Percentiles rank a stretch among this genome's conserved stretches.
phyloP scores from a whole-genome alignment of 345 rosid species.

The Camelina laxa region DNA sequence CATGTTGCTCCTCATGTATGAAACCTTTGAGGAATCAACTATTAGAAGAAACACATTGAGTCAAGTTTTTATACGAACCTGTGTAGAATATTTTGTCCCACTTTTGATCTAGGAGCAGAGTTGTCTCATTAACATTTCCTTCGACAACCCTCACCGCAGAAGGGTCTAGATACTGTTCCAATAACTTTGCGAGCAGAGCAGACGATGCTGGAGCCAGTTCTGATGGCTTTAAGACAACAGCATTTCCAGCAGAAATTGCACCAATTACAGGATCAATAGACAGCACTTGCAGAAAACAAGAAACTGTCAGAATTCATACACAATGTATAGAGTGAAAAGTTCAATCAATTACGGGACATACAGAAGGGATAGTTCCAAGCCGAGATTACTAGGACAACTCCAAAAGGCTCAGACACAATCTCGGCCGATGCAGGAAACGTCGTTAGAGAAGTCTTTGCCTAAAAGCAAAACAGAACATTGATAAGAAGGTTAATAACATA shows the following conservation, averaged over 20 bases:
- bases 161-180: constrained; percentile 68
- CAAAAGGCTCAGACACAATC: constrained; percentile 88
- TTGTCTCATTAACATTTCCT: constrained; percentile 79
- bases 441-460: constrained; percentile 82
- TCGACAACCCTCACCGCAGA: constrained; percentile 79
- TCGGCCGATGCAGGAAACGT: constrained; percentile 94
- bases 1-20: neutral
- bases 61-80: constrained; percentile 53
- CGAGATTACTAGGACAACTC: constrained; percentile 86
- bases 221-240: constrained; percentile 90
- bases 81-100: constrained; percentile 98
- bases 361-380: constrained; percentile 96
- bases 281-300: constrained; percentile 55
- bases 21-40: neutral
- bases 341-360: constrained; percentile 45
- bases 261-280: constrained; percentile 94
- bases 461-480: constrained; percentile 17
- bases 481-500: neutral
- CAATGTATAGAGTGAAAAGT: neutral
- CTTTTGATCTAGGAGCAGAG: constrained; percentile 83
- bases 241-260: constrained; percentile 96
- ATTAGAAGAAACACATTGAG: neutral
- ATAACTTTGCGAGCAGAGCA: constrained; percentile 64
- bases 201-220: constrained; percentile 86
- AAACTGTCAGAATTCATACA: constrained; percentile 8